Evolutionary conservation across 306 rosid species (phyloP), one percentile per base, ranked within the genome.

Genomic region (Elaeagnus macrophylla): DNA sequence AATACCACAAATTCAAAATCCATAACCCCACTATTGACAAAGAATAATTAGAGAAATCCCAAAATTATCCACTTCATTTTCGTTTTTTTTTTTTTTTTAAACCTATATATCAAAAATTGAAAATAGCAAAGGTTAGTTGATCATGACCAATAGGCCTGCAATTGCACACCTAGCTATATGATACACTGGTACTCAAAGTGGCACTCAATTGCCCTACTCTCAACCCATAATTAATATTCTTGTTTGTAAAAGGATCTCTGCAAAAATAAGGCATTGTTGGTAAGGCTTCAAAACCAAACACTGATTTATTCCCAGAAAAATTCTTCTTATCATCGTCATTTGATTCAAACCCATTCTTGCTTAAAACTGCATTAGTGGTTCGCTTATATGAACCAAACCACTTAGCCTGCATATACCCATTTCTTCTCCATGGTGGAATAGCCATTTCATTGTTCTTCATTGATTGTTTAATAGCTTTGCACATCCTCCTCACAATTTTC

Each of bases 361-460:
- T 51, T 50, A 82, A 35, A 42, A 64, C 44, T 25, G 66, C 73
- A 54, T 71, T 87, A 0, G 83, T 76, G 16, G 95, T 87, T 48
- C 99, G 43, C 54, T 67, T 84, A 66, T 84, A 84, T 48, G 87
- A 64, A 59, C 81, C 60, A 38, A 80, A 82, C 99, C 99, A 91
- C 73, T 82, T 91, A 12, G 76, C 75, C 44, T 71, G 80, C 87
- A 87, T 73, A 74, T 84, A 84, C n/a, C 60, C 67, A 2, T 75
- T 72, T 77, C 83, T 82, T 40, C 99, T 82, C 99, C 99, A 87
- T 6, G 96, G 99, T 10, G 99, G 85, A 13, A 77, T 43, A 0
- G 68, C 76, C 69, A 91, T 49, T 41, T 73, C 74, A 57, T 6
- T 66, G 50, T 15, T 57, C 47, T 79, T 84, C 93, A 91, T 72